These are phyloP conservation scores for Cetradonia linearis DNA, from an alignment of 495 filamentous ascomycete genomes.

Conservation along the genomic window DNA sequence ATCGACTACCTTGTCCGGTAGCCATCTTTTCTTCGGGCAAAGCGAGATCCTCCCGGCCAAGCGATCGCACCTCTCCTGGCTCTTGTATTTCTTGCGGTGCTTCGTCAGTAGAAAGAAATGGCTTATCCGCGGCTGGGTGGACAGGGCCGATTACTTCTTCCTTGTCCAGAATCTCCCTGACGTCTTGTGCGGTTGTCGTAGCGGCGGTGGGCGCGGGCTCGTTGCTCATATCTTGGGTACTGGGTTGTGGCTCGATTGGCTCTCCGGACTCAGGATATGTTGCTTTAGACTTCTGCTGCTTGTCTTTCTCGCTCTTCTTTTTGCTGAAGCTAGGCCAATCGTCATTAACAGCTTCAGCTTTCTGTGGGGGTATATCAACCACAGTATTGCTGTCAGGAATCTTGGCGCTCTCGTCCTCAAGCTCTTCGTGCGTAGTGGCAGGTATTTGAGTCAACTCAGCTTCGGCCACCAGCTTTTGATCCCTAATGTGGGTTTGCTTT, in stretches of 20 bases:
- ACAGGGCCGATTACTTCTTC: neutral
- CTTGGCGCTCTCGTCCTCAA: neutral
- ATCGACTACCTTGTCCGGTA: neutral
- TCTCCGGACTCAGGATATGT: neutral
- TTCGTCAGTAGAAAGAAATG: constrained; percentile 20
- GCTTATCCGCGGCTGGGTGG: constrained; percentile 23
- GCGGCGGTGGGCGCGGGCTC: neutral
- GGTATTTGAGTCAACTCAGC: neutral
- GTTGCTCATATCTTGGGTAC: neutral
- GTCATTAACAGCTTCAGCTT: neutral
- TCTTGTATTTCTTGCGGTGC: constrained; percentile 19
- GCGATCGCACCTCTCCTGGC: neutral
- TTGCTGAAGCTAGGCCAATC: constrained; percentile 22
- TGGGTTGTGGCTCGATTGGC: neutral
- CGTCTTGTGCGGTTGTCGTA: constrained; percentile 4
- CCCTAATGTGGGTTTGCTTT: neutral
- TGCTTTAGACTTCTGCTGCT: constrained; percentile 1
- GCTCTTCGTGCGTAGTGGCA: neutral
- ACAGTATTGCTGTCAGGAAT: neutral
- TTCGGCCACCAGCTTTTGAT: neutral
- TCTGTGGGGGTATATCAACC: neutral
- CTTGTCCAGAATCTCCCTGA: neutral
- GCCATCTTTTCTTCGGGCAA: neutral
- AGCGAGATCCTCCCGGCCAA: neutral
- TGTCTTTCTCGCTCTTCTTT: constrained; percentile 24